A percentile compares a stretch with the other conserved stretches of the same genome.
These are phyloP conservation scores for Fraxinus angustifolia DNA, from an alignment of 305 asterid species.

Conservation along the genomic window DNA sequence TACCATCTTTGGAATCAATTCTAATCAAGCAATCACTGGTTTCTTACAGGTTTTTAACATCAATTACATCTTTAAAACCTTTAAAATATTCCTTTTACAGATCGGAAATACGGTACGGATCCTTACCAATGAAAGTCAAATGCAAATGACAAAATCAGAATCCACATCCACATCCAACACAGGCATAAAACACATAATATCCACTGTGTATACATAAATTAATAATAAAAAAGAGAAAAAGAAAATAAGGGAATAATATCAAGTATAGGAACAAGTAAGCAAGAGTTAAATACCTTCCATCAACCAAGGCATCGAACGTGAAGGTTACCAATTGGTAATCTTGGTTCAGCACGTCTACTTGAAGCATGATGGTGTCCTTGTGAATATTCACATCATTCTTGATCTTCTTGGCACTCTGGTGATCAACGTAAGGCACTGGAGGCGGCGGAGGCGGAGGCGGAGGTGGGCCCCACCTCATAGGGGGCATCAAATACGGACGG, in stretches of 20 bases:
- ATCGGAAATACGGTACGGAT: neutral
- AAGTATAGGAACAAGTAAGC: neutral
- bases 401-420: constrained; percentile 76
- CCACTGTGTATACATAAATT: neutral
- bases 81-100: constrained; percentile 2
- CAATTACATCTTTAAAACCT: neutral
- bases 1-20: neutral
- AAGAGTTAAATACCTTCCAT: constrained; percentile 60
- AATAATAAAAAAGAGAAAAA: neutral
- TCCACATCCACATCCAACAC: neutral
- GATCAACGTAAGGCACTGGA: constrained; percentile 75
- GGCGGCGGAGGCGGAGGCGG: constrained; percentile 31
- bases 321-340: constrained; percentile 69
- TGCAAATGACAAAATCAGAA: neutral
- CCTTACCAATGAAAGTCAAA: constrained; percentile 1
- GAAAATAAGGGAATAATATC: neutral
- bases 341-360: constrained; percentile 46
- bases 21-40: neutral
- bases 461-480: constrained; percentile 35
- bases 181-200: neutral
- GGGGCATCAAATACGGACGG: constrained; percentile 38
- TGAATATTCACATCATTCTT: constrained; percentile 86
- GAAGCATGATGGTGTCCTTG: constrained; percentile 65
- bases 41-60: neutral
- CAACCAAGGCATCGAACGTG: constrained; percentile 81